A percentile compares a stretch with the other conserved stretches of the same genome.
Conservation (phyloP, 768 basidiomycete species). For the Mycena indigotica region DNA sequence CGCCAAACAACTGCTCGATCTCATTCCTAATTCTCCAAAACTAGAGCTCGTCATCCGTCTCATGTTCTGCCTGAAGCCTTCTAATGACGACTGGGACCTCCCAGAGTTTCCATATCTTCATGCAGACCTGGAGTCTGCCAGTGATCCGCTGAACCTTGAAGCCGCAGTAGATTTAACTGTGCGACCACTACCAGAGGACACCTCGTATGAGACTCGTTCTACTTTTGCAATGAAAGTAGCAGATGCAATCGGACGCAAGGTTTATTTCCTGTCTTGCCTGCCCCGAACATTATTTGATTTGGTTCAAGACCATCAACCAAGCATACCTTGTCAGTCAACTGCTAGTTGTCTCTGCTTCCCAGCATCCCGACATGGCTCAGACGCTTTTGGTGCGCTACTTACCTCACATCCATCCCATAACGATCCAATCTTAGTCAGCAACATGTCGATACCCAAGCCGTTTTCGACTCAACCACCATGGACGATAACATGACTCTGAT, state of each 20-base stretch:
- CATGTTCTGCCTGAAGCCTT: slow-evolving; percentile 79
- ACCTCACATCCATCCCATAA: neutral
- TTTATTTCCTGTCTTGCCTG: no score
- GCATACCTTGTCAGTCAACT: slow-evolving; percentile 64
- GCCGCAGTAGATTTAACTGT: slow-evolving; percentile 53
- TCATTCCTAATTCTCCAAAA: slow-evolving; percentile 64
- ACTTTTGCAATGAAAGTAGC: slow-evolving; percentile 59
- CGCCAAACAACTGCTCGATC: slow-evolving; percentile 60
- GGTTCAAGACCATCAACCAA: slow-evolving; percentile 57
- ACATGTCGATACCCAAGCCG: slow-evolving; percentile 51
- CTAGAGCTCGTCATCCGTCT: slow-evolving; percentile 67
- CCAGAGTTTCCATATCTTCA: slow-evolving; percentile 73
- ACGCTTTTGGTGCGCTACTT: slow-evolving; percentile 41
- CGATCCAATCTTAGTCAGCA: slow-evolving; percentile 41
- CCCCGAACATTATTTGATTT: no score
- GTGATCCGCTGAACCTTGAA: slow-evolving; percentile 57
- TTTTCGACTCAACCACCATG: slow-evolving; percentile 57
- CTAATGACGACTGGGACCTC: slow-evolving; percentile 78
- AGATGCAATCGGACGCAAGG: slow-evolving; percentile 56
- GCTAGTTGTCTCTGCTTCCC: slow-evolving; percentile 65
- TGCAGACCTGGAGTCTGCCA: slow-evolving; percentile 57
- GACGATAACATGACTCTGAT: slow-evolving; percentile 54
- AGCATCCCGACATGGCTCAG: slow-evolving; percentile 61
- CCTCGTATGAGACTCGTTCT: slow-evolving; percentile 49
- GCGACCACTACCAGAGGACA: slow-evolving; percentile 62